Evolutionary conservation across 495 filamentous ascomycete species (phyloP).

Genomic region (Neurospora tetrasperma): DNA sequence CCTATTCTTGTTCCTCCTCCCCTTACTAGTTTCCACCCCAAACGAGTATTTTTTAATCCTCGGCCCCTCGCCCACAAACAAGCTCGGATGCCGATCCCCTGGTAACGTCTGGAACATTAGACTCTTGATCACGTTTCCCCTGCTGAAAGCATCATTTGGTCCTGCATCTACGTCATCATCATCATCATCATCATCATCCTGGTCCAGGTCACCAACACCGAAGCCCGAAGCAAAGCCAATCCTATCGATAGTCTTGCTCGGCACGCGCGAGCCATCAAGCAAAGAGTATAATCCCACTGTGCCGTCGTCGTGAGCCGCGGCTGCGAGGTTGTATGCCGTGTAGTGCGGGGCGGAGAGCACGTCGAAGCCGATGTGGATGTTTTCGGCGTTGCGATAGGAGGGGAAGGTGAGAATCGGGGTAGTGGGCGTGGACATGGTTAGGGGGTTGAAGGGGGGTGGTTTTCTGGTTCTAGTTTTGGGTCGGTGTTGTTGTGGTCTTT

Average conservation of each 20-base stretch:
- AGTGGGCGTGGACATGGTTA: background rate
- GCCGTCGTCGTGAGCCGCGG: slow-evolving; percentile 32
- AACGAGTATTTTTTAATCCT: slow-evolving; percentile 23
- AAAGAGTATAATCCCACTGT: slow-evolving; percentile 33
- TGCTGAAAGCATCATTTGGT: background rate
- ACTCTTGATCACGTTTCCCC: slow-evolving; percentile 12
- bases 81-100: slow-evolving; percentile 18
- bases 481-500: no score
- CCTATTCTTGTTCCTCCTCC: background rate
- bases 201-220: background rate
- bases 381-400: slow-evolving; percentile 26
- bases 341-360: slow-evolving; percentile 13
- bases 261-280: slow-evolving; percentile 22
- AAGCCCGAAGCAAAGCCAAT: background rate
- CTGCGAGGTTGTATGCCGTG: slow-evolving; percentile 21
- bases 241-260: slow-evolving; percentile 4
- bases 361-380: slow-evolving; percentile 28
- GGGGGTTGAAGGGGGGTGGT: background rate
- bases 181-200: slow-evolving; percentile 2
- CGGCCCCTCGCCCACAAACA: slow-evolving; percentile 19
- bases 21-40: slow-evolving; percentile 2
- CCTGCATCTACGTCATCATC: slow-evolving; percentile 2
- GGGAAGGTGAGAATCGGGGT: slow-evolving; percentile 27
- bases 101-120: slow-evolving; percentile 25
- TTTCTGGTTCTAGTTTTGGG: no score